These are phyloP conservation scores for Ambrosia trifida DNA, from an alignment of 129 eudicot species.

Conservation along the genomic window DNA sequence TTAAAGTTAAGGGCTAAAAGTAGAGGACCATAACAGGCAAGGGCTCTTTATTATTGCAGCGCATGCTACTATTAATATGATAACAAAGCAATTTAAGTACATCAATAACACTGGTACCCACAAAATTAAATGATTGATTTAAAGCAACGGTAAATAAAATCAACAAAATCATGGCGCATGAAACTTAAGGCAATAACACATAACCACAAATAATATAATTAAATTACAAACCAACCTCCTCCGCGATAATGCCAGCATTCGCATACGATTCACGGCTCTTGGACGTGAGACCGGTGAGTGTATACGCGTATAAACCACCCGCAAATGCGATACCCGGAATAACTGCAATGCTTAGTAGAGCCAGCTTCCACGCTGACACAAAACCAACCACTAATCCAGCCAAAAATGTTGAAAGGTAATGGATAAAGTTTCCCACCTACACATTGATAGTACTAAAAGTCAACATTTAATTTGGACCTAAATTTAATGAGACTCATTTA, in stretches of 20 bases:
- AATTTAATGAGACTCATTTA: conserved; percentile 5
- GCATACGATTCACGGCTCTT: conserved; percentile 13
- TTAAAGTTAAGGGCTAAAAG: conserved; percentile 9
- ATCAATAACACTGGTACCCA: conserved; percentile 15
- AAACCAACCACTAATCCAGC: conserved; percentile 99
- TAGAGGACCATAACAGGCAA: conserved; percentile 21
- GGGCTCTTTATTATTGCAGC: conserved; percentile 34
- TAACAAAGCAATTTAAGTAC: conserved; percentile 21
- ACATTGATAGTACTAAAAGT: conserved; percentile 8
- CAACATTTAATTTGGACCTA: conserved; percentile 16
- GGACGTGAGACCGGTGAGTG: conserved; percentile 61
- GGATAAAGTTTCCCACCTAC: conserved; percentile 96
- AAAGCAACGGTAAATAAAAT: not conserved
- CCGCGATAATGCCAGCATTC: conserved; percentile 13
- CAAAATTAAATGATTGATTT: not conserved
- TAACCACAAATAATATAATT: not conserved
- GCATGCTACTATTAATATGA: conserved; percentile 40
- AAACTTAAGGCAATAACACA: not conserved
- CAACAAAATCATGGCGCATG: conserved; percentile 1
- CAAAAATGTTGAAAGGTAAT: conserved; percentile 91
- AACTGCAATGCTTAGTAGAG: conserved; percentile 84
- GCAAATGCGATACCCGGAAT: conserved; percentile 98
- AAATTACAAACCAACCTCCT: not conserved
- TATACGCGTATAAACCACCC: conserved; percentile 89
- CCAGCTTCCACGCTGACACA: conserved; percentile 97